Percentiles rank a stretch among this genome's conserved stretches.
Evolutionary conservation across 768 basidiomycete species (phyloP).

Genomic region (Mycena kentingensis): DNA sequence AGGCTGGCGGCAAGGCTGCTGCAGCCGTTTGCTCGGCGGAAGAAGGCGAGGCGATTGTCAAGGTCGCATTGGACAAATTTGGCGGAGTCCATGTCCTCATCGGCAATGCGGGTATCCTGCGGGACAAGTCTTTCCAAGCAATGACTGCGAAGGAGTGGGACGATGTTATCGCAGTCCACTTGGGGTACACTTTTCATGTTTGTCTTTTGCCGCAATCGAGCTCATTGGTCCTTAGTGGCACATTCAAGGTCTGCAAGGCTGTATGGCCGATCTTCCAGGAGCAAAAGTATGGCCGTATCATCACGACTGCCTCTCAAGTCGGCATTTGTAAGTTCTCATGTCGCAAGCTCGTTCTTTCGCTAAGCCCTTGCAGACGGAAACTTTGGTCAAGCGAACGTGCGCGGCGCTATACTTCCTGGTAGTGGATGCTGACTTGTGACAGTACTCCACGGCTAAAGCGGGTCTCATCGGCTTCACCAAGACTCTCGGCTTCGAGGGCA

Average conservation of each 20-base stretch:
- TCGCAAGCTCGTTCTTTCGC: background rate
- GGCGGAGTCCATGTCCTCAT: conserved; percentile 86
- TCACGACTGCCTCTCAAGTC: conserved; percentile 91
- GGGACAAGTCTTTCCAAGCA: conserved; percentile 89
- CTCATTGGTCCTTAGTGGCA: conserved; percentile 53
- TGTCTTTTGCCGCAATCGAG: background rate
- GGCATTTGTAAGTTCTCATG: conserved; percentile 63
- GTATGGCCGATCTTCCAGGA: conserved; percentile 97
- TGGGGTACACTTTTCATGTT: conserved; percentile 47
- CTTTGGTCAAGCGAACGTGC: conserved; percentile 89
- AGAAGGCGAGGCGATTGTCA: conserved; percentile 88
- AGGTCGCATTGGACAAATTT: conserved; percentile 82
- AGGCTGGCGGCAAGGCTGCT: conserved; percentile 88
- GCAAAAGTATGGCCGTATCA: conserved; percentile 94
- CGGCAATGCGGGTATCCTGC: conserved; percentile 91
- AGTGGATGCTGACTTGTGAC: conserved; percentile 8
- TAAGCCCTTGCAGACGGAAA: conserved; percentile 70
- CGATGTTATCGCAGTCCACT: conserved; percentile 82
- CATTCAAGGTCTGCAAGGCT: conserved; percentile 80
- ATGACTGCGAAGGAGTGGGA: conserved; percentile 97
- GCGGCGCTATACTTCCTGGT: conserved; percentile 18
- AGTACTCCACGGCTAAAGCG: conserved; percentile 93
- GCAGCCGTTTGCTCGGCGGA: conserved; percentile 86
- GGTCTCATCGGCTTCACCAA: conserved; percentile 90
- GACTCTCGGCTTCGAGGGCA: conserved; percentile 88